Base-by-base conservation (phyloP, 2,329 filamentous ascomycete species). In the Pyrenochaeta sp. region DNA sequence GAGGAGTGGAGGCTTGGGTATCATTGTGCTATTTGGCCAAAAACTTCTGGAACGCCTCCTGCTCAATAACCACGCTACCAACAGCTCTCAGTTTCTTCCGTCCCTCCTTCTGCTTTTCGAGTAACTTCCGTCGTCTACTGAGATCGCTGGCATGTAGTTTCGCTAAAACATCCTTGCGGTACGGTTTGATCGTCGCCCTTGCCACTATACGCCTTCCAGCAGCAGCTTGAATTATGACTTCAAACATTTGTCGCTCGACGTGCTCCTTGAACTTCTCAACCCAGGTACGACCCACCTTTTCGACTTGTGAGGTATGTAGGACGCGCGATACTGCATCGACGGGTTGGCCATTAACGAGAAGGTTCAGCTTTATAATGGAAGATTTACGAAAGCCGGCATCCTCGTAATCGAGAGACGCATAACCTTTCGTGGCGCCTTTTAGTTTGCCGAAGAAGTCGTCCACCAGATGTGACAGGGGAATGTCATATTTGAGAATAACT, bases 401-500 rank as follows among this genome's bases (percentile, higher is more conserved):
- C 78, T 99, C 95, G 73, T 99, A 99, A 75, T 99, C 95, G 4
- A 99, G 84, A 31, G 90, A 95, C 0, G 95, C 95, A 67, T 99
- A 99, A 10, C 95, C 95, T 74, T 97, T 97, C 48, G 93, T 97
- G 0, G 87, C 85, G 32, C 92, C 91, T 75, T 99, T 99, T 47
- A 99, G 82, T 76, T 96, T 97, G 46, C 95, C 95, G 74, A 99
- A 99, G 71, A 99, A 89, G 76, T 99, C 95, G 66, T 98, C 95
- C 0, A 99, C 95, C 3, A 99, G 82, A 48, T 97, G 91, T 1
- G 92, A 87, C 0, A 97, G 83, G 0, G 95, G 95, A 1, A 99
- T 78, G 46, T 93, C 87, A 73, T 99, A 99, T 68, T 94, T 94
- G 30, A 99, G 80, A 58, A 99, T 98, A 52, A 98, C 94, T 75